phyloP scores from a whole-genome alignment of 1,284 basidiomycete species.

The Hypsizygus ulmarius region DNA sequence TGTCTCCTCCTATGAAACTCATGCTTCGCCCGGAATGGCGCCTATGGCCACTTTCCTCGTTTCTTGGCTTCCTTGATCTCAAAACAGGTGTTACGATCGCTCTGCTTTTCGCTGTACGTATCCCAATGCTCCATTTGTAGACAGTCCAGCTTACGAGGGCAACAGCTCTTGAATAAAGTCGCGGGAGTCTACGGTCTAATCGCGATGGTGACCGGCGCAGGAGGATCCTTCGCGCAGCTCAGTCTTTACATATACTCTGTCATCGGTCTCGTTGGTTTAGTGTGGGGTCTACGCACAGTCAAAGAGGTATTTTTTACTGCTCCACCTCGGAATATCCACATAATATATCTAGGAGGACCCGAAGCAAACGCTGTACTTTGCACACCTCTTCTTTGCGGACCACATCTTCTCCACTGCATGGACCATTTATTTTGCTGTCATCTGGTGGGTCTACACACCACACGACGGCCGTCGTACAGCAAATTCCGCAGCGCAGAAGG shows the following conservation, averaged over 20 bases:
- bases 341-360: constrained; percentile 71
- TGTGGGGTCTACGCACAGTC: constrained; percentile 87
- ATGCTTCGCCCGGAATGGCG: constrained; percentile 77
- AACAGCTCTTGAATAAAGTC: constrained; percentile 93
- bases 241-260: constrained; percentile 93
- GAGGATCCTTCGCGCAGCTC: constrained; percentile 88
- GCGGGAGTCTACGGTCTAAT: constrained; percentile 96
- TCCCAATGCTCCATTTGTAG: neutral
- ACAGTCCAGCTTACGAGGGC: constrained; percentile 4
- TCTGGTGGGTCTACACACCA: constrained; percentile 88
- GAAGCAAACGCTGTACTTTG: constrained; percentile 82
- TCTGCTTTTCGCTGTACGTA: constrained; percentile 79
- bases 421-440: constrained; percentile 86
- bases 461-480: constrained; percentile 83
- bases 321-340: constrained; percentile 4
- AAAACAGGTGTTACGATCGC: constrained; percentile 87
- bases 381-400: constrained; percentile 90
- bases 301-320: constrained; percentile 58
- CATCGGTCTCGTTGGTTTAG: constrained; percentile 74
- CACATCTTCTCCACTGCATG: constrained; percentile 91
- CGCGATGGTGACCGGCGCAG: constrained; percentile 81
- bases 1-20: constrained; percentile 58
- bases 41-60: constrained; percentile 76
- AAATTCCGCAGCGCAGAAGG: constrained; percentile 85
- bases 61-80: constrained; percentile 82